These are phyloP conservation scores for Thielaviopsis euricoi DNA, from an alignment of 2,329 filamentous ascomycete species.

Conservation along the genomic window DNA sequence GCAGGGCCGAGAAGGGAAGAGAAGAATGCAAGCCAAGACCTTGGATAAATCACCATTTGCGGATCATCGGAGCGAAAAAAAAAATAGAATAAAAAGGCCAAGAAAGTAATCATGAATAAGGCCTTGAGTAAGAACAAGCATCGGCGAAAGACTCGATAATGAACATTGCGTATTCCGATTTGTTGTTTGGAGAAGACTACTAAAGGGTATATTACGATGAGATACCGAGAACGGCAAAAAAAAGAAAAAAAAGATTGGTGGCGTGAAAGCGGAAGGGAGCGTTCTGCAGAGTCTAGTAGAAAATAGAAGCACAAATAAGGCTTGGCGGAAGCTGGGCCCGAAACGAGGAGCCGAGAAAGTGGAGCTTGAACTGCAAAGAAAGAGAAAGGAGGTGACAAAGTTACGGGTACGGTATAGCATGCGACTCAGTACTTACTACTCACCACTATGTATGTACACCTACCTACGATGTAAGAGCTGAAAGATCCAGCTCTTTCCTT, in stretches of 20 bases:
- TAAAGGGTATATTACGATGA: neutral
- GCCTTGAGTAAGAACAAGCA: neutral
- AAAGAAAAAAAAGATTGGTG: neutral
- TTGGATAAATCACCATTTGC: neutral
- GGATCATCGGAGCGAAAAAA: neutral
- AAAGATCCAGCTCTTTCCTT: too few relatives aligned
- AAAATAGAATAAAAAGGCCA: too few relatives aligned
- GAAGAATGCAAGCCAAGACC: neutral
- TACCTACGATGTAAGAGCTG: too few relatives aligned
- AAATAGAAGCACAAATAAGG: neutral
- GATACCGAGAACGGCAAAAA: neutral
- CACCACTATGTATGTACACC: too few relatives aligned
- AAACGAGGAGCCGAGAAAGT: neutral
- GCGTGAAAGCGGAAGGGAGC: neutral
- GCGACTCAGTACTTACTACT: too few relatives aligned
- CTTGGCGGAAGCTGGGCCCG: neutral
- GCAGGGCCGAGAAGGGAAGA: neutral
- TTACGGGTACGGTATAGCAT: too few relatives aligned
- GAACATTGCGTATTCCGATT: neutral
- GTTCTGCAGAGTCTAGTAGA: neutral
- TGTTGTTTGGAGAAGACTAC: neutral
- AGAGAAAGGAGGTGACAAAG: neutral
- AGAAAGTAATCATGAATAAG: too few relatives aligned
- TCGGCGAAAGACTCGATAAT: too few relatives aligned
- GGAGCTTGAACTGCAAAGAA: neutral